Conservation (phyloP, 306 rosid genomes). For the Comarum palustre region DNA sequence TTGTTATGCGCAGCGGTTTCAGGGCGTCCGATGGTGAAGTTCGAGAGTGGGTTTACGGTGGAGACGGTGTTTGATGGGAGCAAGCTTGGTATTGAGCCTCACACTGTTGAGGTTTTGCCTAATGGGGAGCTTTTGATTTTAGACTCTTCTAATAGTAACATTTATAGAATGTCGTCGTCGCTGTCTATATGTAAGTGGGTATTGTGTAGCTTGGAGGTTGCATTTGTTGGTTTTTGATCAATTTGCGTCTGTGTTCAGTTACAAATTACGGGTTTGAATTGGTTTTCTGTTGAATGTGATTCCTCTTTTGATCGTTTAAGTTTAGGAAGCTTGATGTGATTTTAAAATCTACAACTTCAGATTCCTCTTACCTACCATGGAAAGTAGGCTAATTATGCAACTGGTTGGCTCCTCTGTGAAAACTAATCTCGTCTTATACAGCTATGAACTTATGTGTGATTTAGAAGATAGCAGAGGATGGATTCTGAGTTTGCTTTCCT, state of each 20-base stretch:
- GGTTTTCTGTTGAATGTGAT: background rate
- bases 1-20: slow-evolving; percentile 47
- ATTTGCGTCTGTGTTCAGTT: slow-evolving; percentile 10
- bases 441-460: slow-evolving; percentile 3
- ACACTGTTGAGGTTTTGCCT: slow-evolving; percentile 71
- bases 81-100: slow-evolving; percentile 92
- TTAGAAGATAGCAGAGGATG: slow-evolving; percentile 10
- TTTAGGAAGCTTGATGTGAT: slow-evolving; percentile 2
- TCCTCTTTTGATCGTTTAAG: background rate
- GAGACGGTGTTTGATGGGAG: slow-evolving; percentile 98
- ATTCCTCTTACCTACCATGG: slow-evolving; percentile 15
- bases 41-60: slow-evolving; percentile 80
- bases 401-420: slow-evolving; percentile 1
- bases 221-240: slow-evolving; percentile 16
- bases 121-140: slow-evolving; percentile 85
- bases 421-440: slow-evolving; percentile 6
- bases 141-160: slow-evolving; percentile 76
- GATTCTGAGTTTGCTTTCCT: slow-evolving; percentile 16
- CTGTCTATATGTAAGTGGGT: slow-evolving; percentile 78
- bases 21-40: slow-evolving; percentile 81
- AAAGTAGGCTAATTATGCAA: slow-evolving; percentile 3
- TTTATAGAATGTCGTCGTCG: slow-evolving; percentile 75
- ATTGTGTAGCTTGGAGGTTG: slow-evolving; percentile 6
- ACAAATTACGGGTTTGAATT: background rate
- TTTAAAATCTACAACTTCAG: background rate